Evolutionary conservation across 73 alveolate genomes (phyloP), one percentile per base, ranked within the genome.

Genomic region (Symbiodinium natans): DNA sequence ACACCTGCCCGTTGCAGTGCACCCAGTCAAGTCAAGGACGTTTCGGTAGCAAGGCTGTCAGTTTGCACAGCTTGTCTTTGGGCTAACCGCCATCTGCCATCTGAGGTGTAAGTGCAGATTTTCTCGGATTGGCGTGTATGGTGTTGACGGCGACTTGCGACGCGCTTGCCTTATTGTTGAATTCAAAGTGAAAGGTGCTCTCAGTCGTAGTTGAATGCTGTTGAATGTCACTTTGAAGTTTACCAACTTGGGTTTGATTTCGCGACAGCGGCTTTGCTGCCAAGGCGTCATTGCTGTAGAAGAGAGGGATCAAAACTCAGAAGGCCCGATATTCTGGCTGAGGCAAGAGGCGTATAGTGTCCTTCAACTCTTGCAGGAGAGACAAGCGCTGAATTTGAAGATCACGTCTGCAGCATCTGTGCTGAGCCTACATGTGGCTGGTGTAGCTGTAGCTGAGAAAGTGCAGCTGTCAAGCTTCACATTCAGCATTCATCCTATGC

Each of bases 331-430:
- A 21, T 13, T 46, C n/a, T n/a, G n/a, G n/a, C n/a, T n/a, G n/a
- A n/a, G n/a, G n/a, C n/a, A n/a, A n/a, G n/a, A n/a, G n/a, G n/a
- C n/a, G n/a, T n/a, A n/a, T n/a, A n/a, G n/a, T n/a, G n/a, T n/a
- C 59, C 59, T 21, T 0, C 59, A 1, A 46, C 59, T 13, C 5
- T 23, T 4, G 0, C 38, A 63, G 80, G 80, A 23, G 80, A 63
- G 80, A 6, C 80, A 9, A 63, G 80, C 33, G 80, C 80, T 63
- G 80, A 63, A 29, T 63, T 63, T 63, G 97, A 90, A 10, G 97
- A 89, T 25, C 86, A n/a, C 43, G 88, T 90, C 27, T 90, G 97
- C 63, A 90, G 97, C 52, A 85, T 90, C 25, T 90, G 97, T 54
- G 13, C 54, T 27, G 48, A 8, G 71, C 95, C 73, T 68, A n/a